Evolutionary conservation across 331 rosid species (phyloP).

Genomic region (Quercus phellos): DNA sequence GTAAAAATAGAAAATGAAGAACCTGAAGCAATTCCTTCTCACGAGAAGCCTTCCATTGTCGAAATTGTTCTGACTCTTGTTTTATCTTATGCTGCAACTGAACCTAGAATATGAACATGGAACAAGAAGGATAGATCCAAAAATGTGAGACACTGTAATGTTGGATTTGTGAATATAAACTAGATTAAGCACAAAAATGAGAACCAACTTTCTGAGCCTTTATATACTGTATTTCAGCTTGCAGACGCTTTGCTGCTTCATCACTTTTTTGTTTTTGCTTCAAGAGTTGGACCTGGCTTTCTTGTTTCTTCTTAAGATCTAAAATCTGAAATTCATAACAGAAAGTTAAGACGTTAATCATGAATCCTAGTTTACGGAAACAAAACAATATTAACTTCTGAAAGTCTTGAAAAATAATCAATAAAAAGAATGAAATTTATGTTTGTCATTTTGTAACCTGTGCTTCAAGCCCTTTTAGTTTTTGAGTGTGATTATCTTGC

Average conservation of each 20-base stretch:
- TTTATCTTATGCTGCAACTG: conserved; percentile 77
- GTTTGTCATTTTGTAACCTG: conserved; percentile 43
- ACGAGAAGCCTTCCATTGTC: conserved; percentile 77
- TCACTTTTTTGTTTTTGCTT: conserved; percentile 79
- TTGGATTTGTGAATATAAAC: background rate
- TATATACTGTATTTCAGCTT: conserved; percentile 70
- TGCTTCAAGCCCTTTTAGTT: conserved; percentile 56
- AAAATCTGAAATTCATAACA: conserved; percentile 43
- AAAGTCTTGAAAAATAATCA: conserved; percentile 1
- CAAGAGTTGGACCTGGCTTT: conserved; percentile 65
- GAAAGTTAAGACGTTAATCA: background rate
- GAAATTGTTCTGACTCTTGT: conserved; percentile 77
- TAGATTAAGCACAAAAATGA: conserved; percentile 13
- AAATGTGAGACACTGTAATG: background rate
- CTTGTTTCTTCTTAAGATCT: conserved; percentile 72
- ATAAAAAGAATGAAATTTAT: conserved; percentile 13
- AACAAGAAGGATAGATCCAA: conserved; percentile 10
- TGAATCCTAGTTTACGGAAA: background rate
- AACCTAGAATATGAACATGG: conserved; percentile 40
- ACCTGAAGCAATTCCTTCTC: conserved; percentile 86
- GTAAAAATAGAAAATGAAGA: conserved; percentile 17
- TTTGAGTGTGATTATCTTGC: conserved; percentile 53
- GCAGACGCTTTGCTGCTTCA: conserved; percentile 71
- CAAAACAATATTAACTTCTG: background rate
- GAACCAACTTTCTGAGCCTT: conserved; percentile 66